Percentiles rank a stretch among this genome's conserved stretches.
Conservation (phyloP, 768 basidiomycete species). For the Auriculariales sp. region DNA sequence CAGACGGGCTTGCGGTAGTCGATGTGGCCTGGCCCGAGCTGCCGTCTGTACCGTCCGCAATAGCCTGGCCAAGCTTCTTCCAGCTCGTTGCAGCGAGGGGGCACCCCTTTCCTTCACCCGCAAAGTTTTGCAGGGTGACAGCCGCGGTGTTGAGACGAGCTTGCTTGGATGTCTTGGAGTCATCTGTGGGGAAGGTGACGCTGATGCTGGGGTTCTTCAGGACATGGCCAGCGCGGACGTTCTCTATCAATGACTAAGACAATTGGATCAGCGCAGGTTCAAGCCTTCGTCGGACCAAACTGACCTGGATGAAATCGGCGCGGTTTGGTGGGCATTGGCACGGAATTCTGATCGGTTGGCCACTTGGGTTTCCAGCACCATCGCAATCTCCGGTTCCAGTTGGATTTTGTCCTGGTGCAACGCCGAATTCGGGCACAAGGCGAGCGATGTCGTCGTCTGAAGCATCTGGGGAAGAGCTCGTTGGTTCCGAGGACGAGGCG, state of each 20-base stretch:
- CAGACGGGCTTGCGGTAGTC: too few relatives aligned
- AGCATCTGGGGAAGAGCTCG: too few relatives aligned
- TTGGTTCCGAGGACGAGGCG: too few relatives aligned
- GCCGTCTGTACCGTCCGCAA: background rate
- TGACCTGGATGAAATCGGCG: conserved; percentile 34
- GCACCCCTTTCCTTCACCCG: conserved; percentile 14
- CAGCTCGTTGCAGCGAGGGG: conserved; percentile 12
- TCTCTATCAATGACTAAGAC: conserved; percentile 22
- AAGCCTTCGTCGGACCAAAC: too few relatives aligned
- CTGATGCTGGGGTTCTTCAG: conserved; percentile 13
- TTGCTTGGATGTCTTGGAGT: conserved; percentile 7
- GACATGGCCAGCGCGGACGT: conserved; percentile 14
- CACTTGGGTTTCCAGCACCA: too few relatives aligned
- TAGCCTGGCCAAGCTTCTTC: conserved; percentile 4
- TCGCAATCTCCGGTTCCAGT: too few relatives aligned
- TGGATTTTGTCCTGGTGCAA: too few relatives aligned
- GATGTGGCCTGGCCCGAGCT: background rate
- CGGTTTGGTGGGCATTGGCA: conserved; percentile 50
- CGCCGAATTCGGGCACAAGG: too few relatives aligned
- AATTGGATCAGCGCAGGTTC: too few relatives aligned
- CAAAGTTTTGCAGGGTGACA: conserved; percentile 16
- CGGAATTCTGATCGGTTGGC: too few relatives aligned
- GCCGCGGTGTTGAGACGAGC: conserved; percentile 12
- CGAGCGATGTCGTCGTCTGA: too few relatives aligned
- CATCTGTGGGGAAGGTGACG: conserved; percentile 13